Base-by-base conservation (phyloP, 2,329 filamentous ascomycete genomes). In the Shiraia sp. region DNA sequence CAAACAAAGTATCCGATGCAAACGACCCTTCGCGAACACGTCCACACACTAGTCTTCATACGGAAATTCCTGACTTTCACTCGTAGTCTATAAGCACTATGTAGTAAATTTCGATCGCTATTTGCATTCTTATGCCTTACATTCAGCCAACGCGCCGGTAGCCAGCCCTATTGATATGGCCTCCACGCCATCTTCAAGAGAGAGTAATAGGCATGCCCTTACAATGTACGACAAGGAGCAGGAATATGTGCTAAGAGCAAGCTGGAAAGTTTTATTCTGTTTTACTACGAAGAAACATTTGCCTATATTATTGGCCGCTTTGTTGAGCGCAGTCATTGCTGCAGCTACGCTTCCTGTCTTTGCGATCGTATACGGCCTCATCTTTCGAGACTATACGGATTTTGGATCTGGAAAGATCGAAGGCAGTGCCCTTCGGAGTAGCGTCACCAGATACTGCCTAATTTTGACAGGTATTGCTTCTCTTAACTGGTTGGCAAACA, bases 301-400 rank as follows among this genome's bases (percentile, higher is more conserved):
- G 0, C 69, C 73, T 1, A 62, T 80, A 3, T 65, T 92, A 1
- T 32, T 73, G 9, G 57, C 75, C 2, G 87, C 83, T 1, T 35
- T 86, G 0, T 9, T 78, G 3, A 72, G 81, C 1, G 80, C 87
- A 0, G 62, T 82, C 3, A 55, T 80, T 2, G 77, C 82, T 7
- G 87, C 87, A 1, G 76, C 79, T 0, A 72, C 85, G 10, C 80
- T 82, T 39, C 87, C 88, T 0, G 71, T 78, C 1, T 77, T 88
- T 17, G 81, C 89, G 3, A 74, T 90, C 19, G 66, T 95, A 2
- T 79, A 91, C 1, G 91, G 91, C 10, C 78, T 79, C 35, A 76
- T 95, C 6, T 95, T 95, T 60, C 78, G 87, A 22, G 71, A 81
- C 4, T 85, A 95, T 44, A 79, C 87, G 1, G 69, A 76, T 6